These are phyloP conservation scores for Zopfia rhizophila DNA, from an alignment of 2,329 filamentous ascomycete species.

Conservation along the genomic window DNA sequence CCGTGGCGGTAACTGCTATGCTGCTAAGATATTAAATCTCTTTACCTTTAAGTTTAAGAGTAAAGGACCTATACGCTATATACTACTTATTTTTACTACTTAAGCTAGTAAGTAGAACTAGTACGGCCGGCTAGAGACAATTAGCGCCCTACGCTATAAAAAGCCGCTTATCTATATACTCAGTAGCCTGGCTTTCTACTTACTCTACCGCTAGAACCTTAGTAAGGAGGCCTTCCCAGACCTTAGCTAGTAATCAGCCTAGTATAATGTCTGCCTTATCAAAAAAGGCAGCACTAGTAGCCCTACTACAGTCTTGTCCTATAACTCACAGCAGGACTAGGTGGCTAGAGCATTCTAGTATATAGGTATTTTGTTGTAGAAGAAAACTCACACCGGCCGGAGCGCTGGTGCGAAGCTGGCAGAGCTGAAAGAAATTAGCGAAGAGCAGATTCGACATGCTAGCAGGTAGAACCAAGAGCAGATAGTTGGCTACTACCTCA, in stretches of 20 bases:
- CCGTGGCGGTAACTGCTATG: too few relatives aligned
- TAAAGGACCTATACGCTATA: too few relatives aligned
- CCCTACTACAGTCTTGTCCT: too few relatives aligned
- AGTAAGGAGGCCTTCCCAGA: conserved; percentile 5
- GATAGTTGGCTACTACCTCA: conserved; percentile 10
- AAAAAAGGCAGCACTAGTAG: conserved; percentile 2
- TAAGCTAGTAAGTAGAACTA: too few relatives aligned
- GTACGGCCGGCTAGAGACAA: too few relatives aligned
- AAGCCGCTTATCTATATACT: too few relatives aligned
- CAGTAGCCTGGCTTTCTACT: too few relatives aligned
- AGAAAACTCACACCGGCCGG: conserved; percentile 2
- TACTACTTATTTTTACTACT: too few relatives aligned
- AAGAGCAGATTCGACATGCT: conserved; percentile 3
- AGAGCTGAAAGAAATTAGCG: conserved; percentile 5
- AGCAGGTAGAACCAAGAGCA: conserved; percentile 9
- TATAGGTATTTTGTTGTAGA: conserved; percentile 4
- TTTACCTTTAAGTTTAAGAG: too few relatives aligned
- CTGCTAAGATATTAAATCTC: too few relatives aligned
- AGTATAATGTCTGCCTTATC: conserved; percentile 5
- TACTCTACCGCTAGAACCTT: conserved; percentile 4
- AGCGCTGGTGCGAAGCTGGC: conserved; percentile 3
- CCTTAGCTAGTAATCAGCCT: conserved; percentile 2
- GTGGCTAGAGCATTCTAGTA: conserved; percentile 1
- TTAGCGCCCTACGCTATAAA: too few relatives aligned
- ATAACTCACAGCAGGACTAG: conserved; percentile 3